Evolutionary conservation across 495 filamentous ascomycete species (phyloP), one percentile per base, ranked within the genome.

Genomic region (Penicillium paxilli): DNA sequence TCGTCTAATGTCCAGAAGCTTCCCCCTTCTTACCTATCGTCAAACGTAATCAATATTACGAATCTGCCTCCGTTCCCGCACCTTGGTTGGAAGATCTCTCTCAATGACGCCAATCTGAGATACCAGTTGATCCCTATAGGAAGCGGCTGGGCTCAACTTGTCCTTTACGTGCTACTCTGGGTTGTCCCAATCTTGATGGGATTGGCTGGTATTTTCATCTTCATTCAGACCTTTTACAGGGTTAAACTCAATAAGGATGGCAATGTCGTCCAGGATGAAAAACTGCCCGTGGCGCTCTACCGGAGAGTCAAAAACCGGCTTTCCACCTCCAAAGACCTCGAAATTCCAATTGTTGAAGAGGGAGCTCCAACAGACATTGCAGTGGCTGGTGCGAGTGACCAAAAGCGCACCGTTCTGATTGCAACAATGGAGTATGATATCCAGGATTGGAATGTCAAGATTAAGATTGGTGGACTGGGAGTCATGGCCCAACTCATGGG

Each of bases 351-450:
- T 33, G 7, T 30, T 21, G 20, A 75, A 49, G 42, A 54, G 55
- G 12, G 65, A 58, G 47, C 45, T 14, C 30, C 54, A 3, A 41
- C 48, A 17, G 44, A 20, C 24, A 54, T 60, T 28, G 51, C 51
- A 17, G n/a, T 49, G 16, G 57, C 52, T 16, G 60, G 57, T 1
- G 54, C 42, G 14, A 24, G 25, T 20, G 46, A 52, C 11, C 47
- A 55, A 28, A 75, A 80, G 19, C 84, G 79, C 6, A 82, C 76
- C 20, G 79, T 85, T 5, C 71, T 87, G 16, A 84, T 87, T 45
- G 83, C 83, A n/a, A 87, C 83, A 26, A 84, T 88, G 79, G 85
- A 87, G 63, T 88, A 87, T 65, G 81, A 86, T 57, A 87, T 88
- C 52, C 82, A 86, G 49, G 85, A 87, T 60, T 87, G 84, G 77